Base-by-base conservation (phyloP, 139 green algal species). In the Pleodorina starrii region DNA sequence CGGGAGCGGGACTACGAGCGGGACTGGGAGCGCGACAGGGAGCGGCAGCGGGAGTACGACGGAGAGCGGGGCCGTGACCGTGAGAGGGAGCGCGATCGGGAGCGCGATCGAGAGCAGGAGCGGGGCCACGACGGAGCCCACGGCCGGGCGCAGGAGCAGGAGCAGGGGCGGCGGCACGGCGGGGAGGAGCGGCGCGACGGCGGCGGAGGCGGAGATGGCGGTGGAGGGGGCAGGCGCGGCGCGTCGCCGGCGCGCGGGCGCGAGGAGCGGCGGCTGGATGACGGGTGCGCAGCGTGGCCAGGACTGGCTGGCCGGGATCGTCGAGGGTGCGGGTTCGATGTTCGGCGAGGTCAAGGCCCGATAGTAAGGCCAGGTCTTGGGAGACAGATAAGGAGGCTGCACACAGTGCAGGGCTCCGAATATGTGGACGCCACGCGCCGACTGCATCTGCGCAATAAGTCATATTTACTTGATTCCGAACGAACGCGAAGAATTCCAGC, bases 231-330 rank as follows among this genome's bases (percentile, higher is more conserved):
- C n/a, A 29, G 12, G 40, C n/a, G 36, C 27, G 63, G 16, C 48
- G 27, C 36, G 6, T 76, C 68, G 12, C 68, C 32, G 16, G 68
- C 19, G 38, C n/a, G 68, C 46, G 43, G 3, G 44, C 73, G 43
- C 2, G 88, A 57, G 12, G 59, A 48, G n/a, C 60, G 59, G 19
- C 74, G 48, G 59, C 63, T 79, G 32, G 50, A 78, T 4, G 38
- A 88, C 40, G 75, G 89, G 73, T 92, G 11, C 46, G 84, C 54
- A n/a, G n/a, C n/a, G n/a, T n/a, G n/a, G n/a, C n/a, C n/a, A n/a
- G n/a, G n/a, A n/a, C n/a, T n/a, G n/a, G n/a, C n/a, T n/a, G n/a
- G n/a, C n/a, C n/a, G n/a, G n/a, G n/a, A n/a, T n/a, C n/a, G n/a
- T n/a, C n/a, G n/a, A n/a, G n/a, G n/a, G n/a, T n/a, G n/a, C n/a